Evolutionary conservation across 1,139 yeast genomes (phyloP), one percentile per base, ranked within the genome.

Genomic region (Debaryomyces robertsiae): DNA sequence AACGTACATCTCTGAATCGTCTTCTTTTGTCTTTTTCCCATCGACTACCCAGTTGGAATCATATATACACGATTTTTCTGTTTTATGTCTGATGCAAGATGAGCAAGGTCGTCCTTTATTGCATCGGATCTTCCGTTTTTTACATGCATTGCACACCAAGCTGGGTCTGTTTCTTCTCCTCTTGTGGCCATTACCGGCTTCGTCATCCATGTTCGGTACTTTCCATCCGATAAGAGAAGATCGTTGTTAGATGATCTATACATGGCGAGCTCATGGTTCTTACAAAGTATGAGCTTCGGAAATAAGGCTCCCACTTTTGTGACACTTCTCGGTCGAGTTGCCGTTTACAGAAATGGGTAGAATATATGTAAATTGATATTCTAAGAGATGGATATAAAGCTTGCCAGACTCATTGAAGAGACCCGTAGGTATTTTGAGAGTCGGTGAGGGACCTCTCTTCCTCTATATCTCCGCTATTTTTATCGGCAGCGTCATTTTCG

Each of bases 101-200:
- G 56, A 46, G 43, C 70, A 65, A 1, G 69, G 69, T 11, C 43
- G 40, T 5, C 50, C 52, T 36, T 58, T 53, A 42, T 65, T 66
- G 49, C 70, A 65, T 37, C 56, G 60, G 41, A 61, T 58, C 48
- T 65, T 63, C 38, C 60, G 52, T 25, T 52, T 47, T 39, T 60
- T 59, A 45, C 71, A 65, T 33, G 53, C 53, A 14, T 48, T 50
- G 41, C 71, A 65, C 3, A 62, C 69, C 5, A 40, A 58, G 14
- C 32, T 43, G 40, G 53, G 55, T 41, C 65, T 49, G 41, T 57
- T 59, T 11, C 57, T 39, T 42, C 51, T 57, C 33, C 39, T 39
- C 10, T 15, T 23, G 10, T 11, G 16, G 15, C 17, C 2, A 24
- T 24, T 22, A 4, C 14, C 24, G 4, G 16, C 11, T 16, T 10